Evolutionary conservation across 306 rosid species (phyloP), one percentile per base, ranked within the genome.

Genomic region (Lupinus albus): DNA sequence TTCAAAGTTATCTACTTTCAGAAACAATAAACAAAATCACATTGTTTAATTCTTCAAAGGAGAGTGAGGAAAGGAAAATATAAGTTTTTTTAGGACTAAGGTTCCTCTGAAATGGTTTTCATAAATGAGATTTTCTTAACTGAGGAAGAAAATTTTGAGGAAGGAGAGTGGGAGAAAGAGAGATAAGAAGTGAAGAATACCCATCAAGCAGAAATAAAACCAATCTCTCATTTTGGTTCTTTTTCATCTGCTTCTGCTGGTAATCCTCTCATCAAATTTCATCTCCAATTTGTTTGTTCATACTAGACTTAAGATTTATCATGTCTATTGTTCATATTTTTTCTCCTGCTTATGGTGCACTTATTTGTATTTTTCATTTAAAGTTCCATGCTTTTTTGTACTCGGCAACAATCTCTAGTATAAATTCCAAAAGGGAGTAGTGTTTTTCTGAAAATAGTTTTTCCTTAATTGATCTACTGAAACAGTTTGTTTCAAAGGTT

Each of bases 91-190:
- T 66, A 68, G 44, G 54, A 57, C 33, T 21, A 53, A 74, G 72
- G 65, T 46, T 55, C 67, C 2, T 81, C 62, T 78, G 84, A 82
- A 87, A 87, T 89, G 96, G 84, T 89, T 87, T 86, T 84, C 71
- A 87, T 81, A 92, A 56, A 59, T 78, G 89, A 78, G 86, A 72
- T 78, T 78, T 76, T 75, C 64, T 49, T 75, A 63, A 63, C 78
- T 15, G 80, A 74, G 74, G 78, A 80, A 81, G 89, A 82, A 57
- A 86, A 83, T 60, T 67, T 75, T 8, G 91, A 25, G 3, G 28
- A 91, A 77, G 98, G 98, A 69, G 86, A 87, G 80, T 83, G 98
- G 95, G 93, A 89, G 71, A 89, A 86, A 28, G 98, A 89, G 80
- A 77, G 95, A 83, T 89, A 89, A 64, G 48, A 55, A 17, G 10